Conservation (phyloP, 441 rosid species). For the Euphorbia celastroides region DNA sequence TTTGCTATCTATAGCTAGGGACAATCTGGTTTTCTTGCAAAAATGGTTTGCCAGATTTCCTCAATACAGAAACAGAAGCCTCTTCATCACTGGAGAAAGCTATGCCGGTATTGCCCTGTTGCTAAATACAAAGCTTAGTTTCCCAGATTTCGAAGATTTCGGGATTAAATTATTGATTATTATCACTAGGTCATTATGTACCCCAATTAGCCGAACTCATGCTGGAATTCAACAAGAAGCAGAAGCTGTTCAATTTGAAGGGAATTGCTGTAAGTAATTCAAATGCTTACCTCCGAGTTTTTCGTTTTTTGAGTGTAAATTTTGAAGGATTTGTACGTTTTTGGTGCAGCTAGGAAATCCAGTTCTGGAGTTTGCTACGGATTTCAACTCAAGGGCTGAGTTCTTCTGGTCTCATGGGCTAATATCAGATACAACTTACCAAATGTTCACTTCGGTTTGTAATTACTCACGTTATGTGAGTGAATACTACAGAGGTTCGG, state of each 20-base stretch:
- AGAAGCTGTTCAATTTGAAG: constrained; percentile 72
- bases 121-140: constrained; percentile 4
- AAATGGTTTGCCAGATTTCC: constrained; percentile 90
- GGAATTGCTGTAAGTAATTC: constrained; percentile 80
- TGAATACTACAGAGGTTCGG: constrained; percentile 72
- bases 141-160: background rate
- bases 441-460: constrained; percentile 78
- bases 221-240: constrained; percentile 69
- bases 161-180: constrained; percentile 9
- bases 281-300: background rate
- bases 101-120: constrained; percentile 66
- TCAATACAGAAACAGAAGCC: constrained; percentile 79
- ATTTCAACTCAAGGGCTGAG: constrained; percentile 92
- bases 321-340: background rate
- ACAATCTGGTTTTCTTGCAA: constrained; percentile 87
- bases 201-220: constrained; percentile 90
- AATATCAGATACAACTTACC: constrained; percentile 79
- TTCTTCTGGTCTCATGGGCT: constrained; percentile 96
- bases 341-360: constrained; percentile 83
- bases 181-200: constrained; percentile 84
- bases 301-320: background rate
- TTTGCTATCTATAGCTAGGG: constrained; percentile 58
- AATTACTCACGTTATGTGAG: constrained; percentile 89
- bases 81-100: constrained; percentile 93
- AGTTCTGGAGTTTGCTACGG: constrained; percentile 71